Percentiles rank a stretch among this genome's conserved stretches.
Conservation (phyloP, 345 rosid genomes). For the Citrus sinensis region DVS_A1.0 CM039164.1:17425001-17425500, state of each 20-base stretch:
- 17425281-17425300: neutral
- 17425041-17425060: neutral
- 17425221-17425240: no score
- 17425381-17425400: constrained; percentile 59
- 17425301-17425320: neutral
- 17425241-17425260: neutral
- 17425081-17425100: no score
- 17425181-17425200: neutral
- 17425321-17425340: neutral
- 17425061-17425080: neutral
- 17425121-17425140: neutral
- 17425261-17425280: neutral
- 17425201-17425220: neutral
- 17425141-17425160: neutral
- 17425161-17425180: neutral
- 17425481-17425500: neutral
- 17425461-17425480: neutral
- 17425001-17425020: constrained; percentile 3
- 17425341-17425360: neutral
- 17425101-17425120: neutral
- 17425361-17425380: constrained; percentile 54
- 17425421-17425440: constrained; percentile 64
- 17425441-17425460: constrained; percentile 31
- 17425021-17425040: neutral
- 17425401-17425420: constrained; percentile 67